These are phyloP conservation scores for Sechiopsis laciniata DNA, from an alignment of 306 rosid species.

Conservation along the genomic window DNA sequence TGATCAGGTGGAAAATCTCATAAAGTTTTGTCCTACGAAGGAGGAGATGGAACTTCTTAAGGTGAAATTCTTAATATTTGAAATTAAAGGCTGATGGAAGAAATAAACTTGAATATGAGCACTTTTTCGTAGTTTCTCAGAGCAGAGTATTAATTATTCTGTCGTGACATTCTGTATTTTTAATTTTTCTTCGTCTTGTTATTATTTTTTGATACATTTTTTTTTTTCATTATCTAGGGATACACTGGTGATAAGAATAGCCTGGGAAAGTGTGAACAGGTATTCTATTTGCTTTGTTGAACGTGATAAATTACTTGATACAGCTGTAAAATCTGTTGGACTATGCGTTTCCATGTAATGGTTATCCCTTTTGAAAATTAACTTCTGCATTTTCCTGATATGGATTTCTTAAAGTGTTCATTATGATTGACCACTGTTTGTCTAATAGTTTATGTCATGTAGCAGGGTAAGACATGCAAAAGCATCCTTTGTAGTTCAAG, in stretches of 20 bases:
- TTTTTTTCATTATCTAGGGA: conserved; percentile 44
- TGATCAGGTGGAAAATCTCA: conserved; percentile 96
- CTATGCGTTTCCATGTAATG: background rate
- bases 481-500: conserved; percentile 5
- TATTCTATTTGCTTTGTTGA: conserved; percentile 25
- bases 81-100: background rate
- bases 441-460: background rate
- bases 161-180: background rate
- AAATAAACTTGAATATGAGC: conserved; percentile 3
- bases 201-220: conserved; percentile 25
- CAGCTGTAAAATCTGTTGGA: background rate
- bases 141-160: background rate
- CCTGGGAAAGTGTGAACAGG: conserved; percentile 98
- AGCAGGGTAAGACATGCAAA: background rate
- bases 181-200: background rate
- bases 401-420: background rate
- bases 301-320: background rate
- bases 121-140: background rate
- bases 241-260: conserved; percentile 77
- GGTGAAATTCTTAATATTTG: conserved; percentile 40
- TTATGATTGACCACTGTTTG: background rate
- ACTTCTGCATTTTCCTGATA: background rate
- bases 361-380: background rate
- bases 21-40: conserved; percentile 93
- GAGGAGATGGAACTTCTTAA: conserved; percentile 98